Conservation (phyloP, 768 basidiomycete genomes). For the Trametes elegans region DNA sequence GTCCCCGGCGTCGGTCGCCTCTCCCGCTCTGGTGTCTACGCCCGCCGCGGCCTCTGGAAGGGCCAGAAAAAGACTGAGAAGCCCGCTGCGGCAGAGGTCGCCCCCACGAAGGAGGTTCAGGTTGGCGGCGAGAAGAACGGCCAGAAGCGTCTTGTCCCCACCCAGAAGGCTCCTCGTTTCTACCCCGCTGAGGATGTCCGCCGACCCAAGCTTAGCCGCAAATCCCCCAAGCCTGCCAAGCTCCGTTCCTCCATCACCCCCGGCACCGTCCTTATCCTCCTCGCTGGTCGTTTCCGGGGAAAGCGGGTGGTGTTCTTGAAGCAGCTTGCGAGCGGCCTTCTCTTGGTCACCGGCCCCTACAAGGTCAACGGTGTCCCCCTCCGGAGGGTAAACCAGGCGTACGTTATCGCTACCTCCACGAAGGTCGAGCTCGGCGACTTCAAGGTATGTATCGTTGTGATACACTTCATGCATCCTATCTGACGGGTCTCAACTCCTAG, state of each 20-base stretch:
- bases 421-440: conserved; percentile 77
- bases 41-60: conserved; percentile 84
- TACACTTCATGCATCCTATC: conserved; percentile 4
- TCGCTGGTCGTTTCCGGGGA: conserved; percentile 96
- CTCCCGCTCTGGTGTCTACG: conserved; percentile 78
- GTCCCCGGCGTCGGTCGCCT: conserved; percentile 78
- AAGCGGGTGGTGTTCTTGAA: conserved; percentile 99
- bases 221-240: conserved; percentile 72
- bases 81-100: conserved; percentile 54
- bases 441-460: conserved; percentile 52
- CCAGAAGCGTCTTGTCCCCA: conserved; percentile 82
- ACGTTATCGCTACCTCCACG: conserved; percentile 97
- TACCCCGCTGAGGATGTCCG: conserved; percentile 95
- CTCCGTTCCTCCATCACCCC: conserved; percentile 89
- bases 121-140: conserved; percentile 92
- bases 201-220: conserved; percentile 89
- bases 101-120: conserved; percentile 71
- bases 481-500: conserved; percentile 37
- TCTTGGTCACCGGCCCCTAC: conserved; percentile 96
- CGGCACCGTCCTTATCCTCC: conserved; percentile 92
- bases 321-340: conserved; percentile 87
- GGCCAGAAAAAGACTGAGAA: conserved; percentile 76
- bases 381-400: conserved; percentile 97
- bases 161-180: conserved; percentile 81
- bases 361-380: conserved; percentile 98